These are phyloP conservation scores for Lentinula edodes DNA, from an alignment of 768 basidiomycete species.

Conservation along the genomic window DNA sequence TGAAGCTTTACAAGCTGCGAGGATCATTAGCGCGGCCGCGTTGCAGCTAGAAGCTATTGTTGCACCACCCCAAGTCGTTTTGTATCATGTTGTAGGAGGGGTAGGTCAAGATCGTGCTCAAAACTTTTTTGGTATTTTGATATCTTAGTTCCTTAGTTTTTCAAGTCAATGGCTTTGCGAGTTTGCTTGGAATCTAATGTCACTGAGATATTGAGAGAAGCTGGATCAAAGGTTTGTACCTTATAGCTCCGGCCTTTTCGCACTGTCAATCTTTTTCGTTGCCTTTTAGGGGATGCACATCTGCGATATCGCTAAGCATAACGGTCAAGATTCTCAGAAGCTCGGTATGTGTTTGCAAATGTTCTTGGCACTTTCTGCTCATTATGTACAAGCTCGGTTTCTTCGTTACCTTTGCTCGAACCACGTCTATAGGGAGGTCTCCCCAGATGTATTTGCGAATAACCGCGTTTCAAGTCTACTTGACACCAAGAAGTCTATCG, in stretches of 20 bases:
- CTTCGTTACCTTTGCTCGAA: conserved; percentile 32
- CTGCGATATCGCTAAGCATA: conserved; percentile 25
- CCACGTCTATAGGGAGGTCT: conserved; percentile 32
- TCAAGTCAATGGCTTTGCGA: conserved; percentile 22
- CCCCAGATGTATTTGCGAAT: conserved; percentile 31
- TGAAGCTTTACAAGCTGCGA: conserved; percentile 22
- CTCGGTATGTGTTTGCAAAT: conserved; percentile 21
- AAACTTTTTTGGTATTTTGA: not conserved
- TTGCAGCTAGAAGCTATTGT: conserved; percentile 23
- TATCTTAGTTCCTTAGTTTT: conserved; percentile 12
- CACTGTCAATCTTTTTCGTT: not conserved
- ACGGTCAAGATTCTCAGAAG: conserved; percentile 23
- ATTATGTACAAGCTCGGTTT: conserved; percentile 22
- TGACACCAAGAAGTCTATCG: conserved; percentile 25
- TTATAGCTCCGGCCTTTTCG: not conserved
- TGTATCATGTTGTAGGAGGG: conserved; percentile 20
- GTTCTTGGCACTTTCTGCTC: not conserved
- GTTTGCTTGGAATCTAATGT: conserved; percentile 28
- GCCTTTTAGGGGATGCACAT: conserved; percentile 25
- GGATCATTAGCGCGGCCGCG: conserved; percentile 24
- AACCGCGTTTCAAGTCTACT: conserved; percentile 30
- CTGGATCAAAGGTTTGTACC: conserved; percentile 23
- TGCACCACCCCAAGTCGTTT: conserved; percentile 18
- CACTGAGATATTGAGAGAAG: conserved; percentile 35
- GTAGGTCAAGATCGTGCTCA: conserved; percentile 21